Evolutionary conservation across 2,329 filamentous ascomycete species (phyloP), one percentile per base, ranked within the genome.

Genomic region (Epichloe scottii): DNA sequence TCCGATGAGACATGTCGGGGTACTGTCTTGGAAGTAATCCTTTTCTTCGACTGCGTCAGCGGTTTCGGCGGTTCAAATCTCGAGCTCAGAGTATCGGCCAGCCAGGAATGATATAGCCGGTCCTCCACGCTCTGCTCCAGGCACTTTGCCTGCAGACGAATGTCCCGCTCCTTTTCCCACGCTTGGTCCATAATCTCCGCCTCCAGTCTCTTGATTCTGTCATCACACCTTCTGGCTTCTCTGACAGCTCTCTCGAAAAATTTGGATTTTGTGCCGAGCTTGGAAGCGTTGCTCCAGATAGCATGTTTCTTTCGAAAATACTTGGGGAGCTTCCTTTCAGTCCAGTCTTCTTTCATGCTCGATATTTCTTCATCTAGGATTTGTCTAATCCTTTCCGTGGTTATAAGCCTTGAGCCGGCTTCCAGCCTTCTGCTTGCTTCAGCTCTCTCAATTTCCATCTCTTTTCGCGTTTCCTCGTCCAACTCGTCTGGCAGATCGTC

Each of bases 81-180:
- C 17, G 68, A 68, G 39, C 66, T 64, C 4, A 82, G 66, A 23
- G 77, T 57, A 6, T 63, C 56, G n/a, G 77, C 68, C 3, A 70
- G 61, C 77, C 78, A 84, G 7, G 61, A 59, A 8, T 74, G 62
- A 39, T 77, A 65, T 58, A 83, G 70, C 46, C 77, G 76, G 50
- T 85, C 76, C 37, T 78, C 75, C 1, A 95, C 66, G 3, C 75
- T 88, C 4, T 72, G 68, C 53, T 91, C 81, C 50, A 95, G 68
- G 37, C 68, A 75, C 11, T 68, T 65, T 46, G 81, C 81, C 58
- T 81, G 77, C 5, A 66, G 68, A 26, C 71, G 67, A 14, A 93
- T 61, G 14, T 81, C 72, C 1, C 65, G 58, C 21, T 69, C 67
- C 7, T 69, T 76, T 11, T 66, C 63, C 77, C 82, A 88, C 33